A percentile compares a stretch with the other conserved stretches of the same genome.
Evolutionary conservation across 1,139 yeast genomes (phyloP).

Genomic region (Yamadazyma oceani): DNA sequence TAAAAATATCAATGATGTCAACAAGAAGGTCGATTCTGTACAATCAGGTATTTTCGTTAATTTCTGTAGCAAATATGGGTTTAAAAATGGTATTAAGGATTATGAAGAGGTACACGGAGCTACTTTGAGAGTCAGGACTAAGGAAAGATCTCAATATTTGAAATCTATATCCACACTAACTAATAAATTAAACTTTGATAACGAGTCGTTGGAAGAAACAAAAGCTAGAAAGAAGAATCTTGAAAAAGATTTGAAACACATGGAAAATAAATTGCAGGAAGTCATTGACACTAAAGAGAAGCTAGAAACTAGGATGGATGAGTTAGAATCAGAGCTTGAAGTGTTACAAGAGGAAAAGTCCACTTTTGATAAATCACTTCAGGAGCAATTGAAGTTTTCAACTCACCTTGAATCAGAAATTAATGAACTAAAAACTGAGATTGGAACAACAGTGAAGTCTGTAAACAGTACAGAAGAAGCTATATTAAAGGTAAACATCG

Average conservation of each 20-base stretch:
- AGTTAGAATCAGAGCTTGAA: slow-evolving; percentile 51
- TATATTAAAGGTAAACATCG: slow-evolving; percentile 54
- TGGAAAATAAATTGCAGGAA: slow-evolving; percentile 34
- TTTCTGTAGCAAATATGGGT: slow-evolving; percentile 56
- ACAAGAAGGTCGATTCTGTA: slow-evolving; percentile 31
- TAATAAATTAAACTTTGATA: slow-evolving; percentile 65
- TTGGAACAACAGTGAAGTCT: slow-evolving; percentile 29
- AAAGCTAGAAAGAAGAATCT: slow-evolving; percentile 42
- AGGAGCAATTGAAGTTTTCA: slow-evolving; percentile 27
- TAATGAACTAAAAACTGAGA: slow-evolving; percentile 35
- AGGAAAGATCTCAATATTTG: slow-evolving; percentile 61
- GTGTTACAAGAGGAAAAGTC: slow-evolving; percentile 39
- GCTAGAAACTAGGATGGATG: slow-evolving; percentile 41
- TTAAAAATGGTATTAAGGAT: slow-evolving; percentile 54
- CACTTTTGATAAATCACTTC: slow-evolving; percentile 23
- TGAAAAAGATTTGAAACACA: slow-evolving; percentile 28
- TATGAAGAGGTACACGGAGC: slow-evolving; percentile 71
- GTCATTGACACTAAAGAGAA: slow-evolving; percentile 29
- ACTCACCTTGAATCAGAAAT: slow-evolving; percentile 32
- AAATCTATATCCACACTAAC: slow-evolving; percentile 62
- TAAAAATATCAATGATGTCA: slow-evolving; percentile 23
- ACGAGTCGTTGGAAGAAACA: slow-evolving; percentile 53
- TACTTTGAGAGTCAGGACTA: slow-evolving; percentile 56
- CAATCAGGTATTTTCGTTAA: slow-evolving; percentile 49
- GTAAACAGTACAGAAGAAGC: slow-evolving; percentile 50